A percentile compares a stretch with the other conserved stretches of the same genome.
Conservation (phyloP, 2,329 filamentous ascomycete genomes). For the Botrytis pseudocinerea region DNA sequence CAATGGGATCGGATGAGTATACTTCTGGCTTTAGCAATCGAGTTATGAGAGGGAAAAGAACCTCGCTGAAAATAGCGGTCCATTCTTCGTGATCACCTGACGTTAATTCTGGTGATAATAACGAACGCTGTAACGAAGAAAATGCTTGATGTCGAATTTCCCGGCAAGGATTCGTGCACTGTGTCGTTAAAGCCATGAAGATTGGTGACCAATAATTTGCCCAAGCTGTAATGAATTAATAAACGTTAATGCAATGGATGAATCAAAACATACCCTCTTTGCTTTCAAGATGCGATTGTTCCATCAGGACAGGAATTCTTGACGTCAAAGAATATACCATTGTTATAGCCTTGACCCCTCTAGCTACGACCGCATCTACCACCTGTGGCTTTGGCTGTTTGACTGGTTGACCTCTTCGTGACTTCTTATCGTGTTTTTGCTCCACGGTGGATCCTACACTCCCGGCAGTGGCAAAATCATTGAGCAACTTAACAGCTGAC, state of each 20-base stretch:
- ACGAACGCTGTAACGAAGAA: slow-evolving; percentile 77
- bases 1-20: slow-evolving; percentile 83
- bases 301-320: slow-evolving; percentile 82
- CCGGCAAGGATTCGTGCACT: slow-evolving; percentile 92
- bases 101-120: slow-evolving; percentile 81
- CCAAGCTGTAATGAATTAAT: slow-evolving; percentile 61
- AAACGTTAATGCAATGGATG: background rate
- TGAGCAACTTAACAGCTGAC: slow-evolving; percentile 77
- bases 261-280: slow-evolving; percentile 53
- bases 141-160: slow-evolving; percentile 91
- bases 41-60: slow-evolving; percentile 87
- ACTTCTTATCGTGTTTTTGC: slow-evolving; percentile 61
- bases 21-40: slow-evolving; percentile 91
- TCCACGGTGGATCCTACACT: slow-evolving; percentile 70
- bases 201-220: slow-evolving; percentile 97
- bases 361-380: slow-evolving; percentile 70
- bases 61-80: slow-evolving; percentile 92
- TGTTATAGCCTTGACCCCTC: slow-evolving; percentile 77
- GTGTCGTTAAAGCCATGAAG: slow-evolving; percentile 81
- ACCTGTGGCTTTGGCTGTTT: slow-evolving; percentile 47
- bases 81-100: slow-evolving; percentile 86
- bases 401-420: slow-evolving; percentile 45
- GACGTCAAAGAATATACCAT: slow-evolving; percentile 80
- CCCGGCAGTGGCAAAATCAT: slow-evolving; percentile 84
- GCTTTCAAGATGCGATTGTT: slow-evolving; percentile 87